Conservation (phyloP, 2,329 filamentous ascomycete genomes). For the Emmonsia crescens region DNA sequence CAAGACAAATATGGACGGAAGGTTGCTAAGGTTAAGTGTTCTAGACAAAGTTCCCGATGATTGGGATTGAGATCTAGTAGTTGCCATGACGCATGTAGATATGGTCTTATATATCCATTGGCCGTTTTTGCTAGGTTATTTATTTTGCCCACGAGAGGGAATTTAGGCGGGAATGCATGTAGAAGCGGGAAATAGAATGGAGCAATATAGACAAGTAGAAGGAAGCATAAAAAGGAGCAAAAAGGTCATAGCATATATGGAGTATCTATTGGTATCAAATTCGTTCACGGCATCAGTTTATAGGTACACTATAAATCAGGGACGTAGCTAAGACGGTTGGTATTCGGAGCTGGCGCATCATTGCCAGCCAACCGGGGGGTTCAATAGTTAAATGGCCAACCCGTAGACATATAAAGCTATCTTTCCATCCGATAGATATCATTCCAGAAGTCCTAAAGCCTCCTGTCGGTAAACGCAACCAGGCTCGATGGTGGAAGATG, state of each 20-base stretch:
- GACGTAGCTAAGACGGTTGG: neutral
- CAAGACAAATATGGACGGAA: slow-evolving; percentile 62
- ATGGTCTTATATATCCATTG: neutral
- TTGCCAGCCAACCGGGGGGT: neutral
- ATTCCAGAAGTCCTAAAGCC: neutral
- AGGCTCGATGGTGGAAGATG: neutral
- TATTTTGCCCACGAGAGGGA: neutral
- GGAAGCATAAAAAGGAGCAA: neutral
- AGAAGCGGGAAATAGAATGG: neutral
- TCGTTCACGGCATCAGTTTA: neutral
- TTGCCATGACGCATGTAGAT: neutral
- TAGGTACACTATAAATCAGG: neutral
- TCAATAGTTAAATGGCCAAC: neutral
- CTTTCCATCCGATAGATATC: neutral
- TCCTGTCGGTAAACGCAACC: neutral
- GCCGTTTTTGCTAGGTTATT: neutral
- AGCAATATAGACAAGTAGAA: neutral
- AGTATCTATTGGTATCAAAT: neutral
- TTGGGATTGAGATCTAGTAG: neutral
- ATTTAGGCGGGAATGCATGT: neutral
- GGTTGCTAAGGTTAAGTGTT: slow-evolving; percentile 12
- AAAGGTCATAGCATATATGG: neutral
- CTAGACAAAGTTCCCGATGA: neutral
- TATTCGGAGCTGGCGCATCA: neutral
- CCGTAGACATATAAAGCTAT: neutral